Conservation (phyloP, 2,329 filamentous ascomycete species). For the Talaromyces sp. region DNA sequence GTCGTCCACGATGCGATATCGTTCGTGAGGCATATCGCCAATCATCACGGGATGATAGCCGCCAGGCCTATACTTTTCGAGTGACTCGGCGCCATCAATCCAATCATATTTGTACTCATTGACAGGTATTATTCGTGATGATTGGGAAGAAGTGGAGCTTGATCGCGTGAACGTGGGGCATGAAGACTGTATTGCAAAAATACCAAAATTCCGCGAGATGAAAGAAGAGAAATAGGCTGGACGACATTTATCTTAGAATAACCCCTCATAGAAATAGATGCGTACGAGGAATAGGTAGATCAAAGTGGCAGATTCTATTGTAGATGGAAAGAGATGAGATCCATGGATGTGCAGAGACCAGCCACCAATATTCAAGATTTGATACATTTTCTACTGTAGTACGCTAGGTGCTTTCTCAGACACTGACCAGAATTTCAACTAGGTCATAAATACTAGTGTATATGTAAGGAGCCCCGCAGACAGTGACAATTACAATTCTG, state of each 20-base stretch:
- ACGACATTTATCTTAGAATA: background rate
- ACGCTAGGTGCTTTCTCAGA: too few relatives aligned
- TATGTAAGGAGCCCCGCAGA: too few relatives aligned
- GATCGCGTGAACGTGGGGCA: background rate
- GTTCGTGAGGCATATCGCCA: conserved; percentile 28
- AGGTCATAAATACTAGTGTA: too few relatives aligned
- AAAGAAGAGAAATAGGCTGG: background rate
- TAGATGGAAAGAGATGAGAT: background rate
- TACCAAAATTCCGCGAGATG: background rate
- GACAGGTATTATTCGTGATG: background rate
- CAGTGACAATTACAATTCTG: too few relatives aligned
- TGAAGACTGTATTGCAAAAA: background rate
- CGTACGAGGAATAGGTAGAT: background rate
- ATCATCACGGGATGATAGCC: conserved; percentile 39
- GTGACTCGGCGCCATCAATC: conserved; percentile 32
- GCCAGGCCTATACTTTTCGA: conserved; percentile 34
- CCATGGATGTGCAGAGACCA: background rate
- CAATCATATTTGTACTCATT: conserved; percentile 26
- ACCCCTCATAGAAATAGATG: background rate
- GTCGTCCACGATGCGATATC: conserved; percentile 43
- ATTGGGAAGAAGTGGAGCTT: background rate
- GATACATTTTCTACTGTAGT: too few relatives aligned
- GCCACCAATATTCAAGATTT: background rate
- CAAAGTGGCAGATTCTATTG: background rate
- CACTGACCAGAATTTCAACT: too few relatives aligned